Evolutionary conservation across 306 rosid genomes (phyloP), one percentile per base, ranked within the genome.

Genomic region (Gastrolobium bilobum): DNA sequence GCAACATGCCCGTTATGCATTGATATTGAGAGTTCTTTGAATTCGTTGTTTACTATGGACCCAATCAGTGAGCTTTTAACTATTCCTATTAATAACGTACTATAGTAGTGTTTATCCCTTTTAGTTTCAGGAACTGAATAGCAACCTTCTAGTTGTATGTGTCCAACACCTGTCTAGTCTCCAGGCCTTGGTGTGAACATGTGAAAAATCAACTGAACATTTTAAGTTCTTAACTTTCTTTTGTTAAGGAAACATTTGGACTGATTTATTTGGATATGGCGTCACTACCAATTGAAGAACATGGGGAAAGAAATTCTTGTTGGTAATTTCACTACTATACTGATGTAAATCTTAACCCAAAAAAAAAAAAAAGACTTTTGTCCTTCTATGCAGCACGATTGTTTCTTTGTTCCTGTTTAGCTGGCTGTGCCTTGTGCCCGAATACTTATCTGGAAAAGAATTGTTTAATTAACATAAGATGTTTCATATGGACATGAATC

Each of bases 51-150:
- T 5, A 8, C 14, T 6, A 63, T 40, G 40, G 9, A 37, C 68
- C 62, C 47, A 76, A 42, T 61, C 57, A 2, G 40, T 68, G 10
- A 63, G 71, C 71, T 82, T 68, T 59, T 73, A 50, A 20, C 38
- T 20, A 58, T 10, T 39, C 40, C 46, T 30, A 33, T 34, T 68
- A 9, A 39, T 65, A 13, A 40, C n/a, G n/a, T n/a, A n/a, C n/a
- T n/a, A n/a, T n/a, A 71, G 44, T 38, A 20, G 58, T 46, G 14
- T 50, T 65, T 14, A 39, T 71, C 11, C 14, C 34, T 65, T 82
- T 44, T 31, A 47, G 34, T 37, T 71, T 44, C 42, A 11, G 77
- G 50, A 46, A 72, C 76, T 31, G 33, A 39, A 65, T 46, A 59
- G 73, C 43, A 54, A 15, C 77, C 15, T 31, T 54, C 10, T 43